Evolutionary conservation across 2,329 filamentous ascomycete species (phyloP).

Genomic region (Zymoseptoria tritici): DNA sequence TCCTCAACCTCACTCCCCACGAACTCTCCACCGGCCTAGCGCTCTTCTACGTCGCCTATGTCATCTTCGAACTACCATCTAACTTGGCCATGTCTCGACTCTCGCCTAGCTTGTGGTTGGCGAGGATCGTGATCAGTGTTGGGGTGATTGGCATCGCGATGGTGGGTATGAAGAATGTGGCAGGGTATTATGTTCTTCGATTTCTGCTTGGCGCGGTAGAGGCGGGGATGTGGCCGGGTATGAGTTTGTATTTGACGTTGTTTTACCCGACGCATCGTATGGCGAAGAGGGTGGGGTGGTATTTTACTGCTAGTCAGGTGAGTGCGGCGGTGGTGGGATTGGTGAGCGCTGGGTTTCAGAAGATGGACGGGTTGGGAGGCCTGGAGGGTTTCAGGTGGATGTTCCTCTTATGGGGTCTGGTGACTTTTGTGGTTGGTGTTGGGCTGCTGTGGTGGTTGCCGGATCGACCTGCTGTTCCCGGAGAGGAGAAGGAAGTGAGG

Average conservation of each 20-base stretch:
- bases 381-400: constrained; percentile 85
- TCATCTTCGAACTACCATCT: constrained; percentile 80
- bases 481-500: constrained; percentile 45
- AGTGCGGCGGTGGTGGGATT: constrained; percentile 84
- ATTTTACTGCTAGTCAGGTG: constrained; percentile 82
- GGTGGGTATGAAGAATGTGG: constrained; percentile 70
- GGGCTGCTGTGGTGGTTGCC: constrained; percentile 82
- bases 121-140: constrained; percentile 79
- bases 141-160: constrained; percentile 79
- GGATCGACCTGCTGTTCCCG: constrained; percentile 69
- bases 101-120: constrained; percentile 85
- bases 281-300: constrained; percentile 80
- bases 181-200: constrained; percentile 80
- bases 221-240: constrained; percentile 91
- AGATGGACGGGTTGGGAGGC: constrained; percentile 73
- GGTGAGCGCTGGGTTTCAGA: constrained; percentile 82
- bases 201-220: constrained; percentile 81
- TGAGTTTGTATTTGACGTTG: constrained; percentile 85
- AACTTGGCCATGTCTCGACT: constrained; percentile 83
- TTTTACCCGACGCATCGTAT: constrained; percentile 85
- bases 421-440: constrained; percentile 65
- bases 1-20: constrained; percentile 61
- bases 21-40: constrained; percentile 79
- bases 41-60: constrained; percentile 87
- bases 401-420: constrained; percentile 80